These are phyloP conservation scores for Goffeauzyma gilvescens DNA, from an alignment of 768 basidiomycete species.

Conservation along the genomic window DNA sequence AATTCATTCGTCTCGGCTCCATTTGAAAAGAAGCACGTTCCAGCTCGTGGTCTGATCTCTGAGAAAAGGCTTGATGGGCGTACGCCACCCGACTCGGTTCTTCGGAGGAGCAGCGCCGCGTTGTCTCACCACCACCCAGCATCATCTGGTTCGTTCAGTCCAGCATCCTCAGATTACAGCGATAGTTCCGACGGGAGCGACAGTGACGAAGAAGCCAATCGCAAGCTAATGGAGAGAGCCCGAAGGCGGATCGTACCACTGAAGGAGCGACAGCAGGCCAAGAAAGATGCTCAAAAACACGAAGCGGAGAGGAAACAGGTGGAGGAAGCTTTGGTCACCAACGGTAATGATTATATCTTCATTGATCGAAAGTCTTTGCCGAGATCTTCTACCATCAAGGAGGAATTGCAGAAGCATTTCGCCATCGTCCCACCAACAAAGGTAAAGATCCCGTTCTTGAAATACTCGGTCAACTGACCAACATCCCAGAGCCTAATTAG, in stretches of 20 bases:
- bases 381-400: background rate
- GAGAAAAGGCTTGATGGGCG: no score
- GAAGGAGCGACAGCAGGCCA: background rate
- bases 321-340: conserved; percentile 11
- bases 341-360: conserved; percentile 20
- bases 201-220: background rate
- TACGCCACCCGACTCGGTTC: background rate
- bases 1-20: conserved; percentile 3
- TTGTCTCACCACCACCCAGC: background rate
- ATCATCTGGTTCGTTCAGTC: conserved; percentile 3
- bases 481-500: no score
- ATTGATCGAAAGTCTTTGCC: conserved; percentile 16
- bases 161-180: background rate
- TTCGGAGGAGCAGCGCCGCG: background rate
- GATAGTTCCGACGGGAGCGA: background rate
- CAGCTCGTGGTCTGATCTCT: no score
- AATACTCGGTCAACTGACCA: no score
- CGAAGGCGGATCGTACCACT: background rate
- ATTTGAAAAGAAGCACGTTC: background rate
- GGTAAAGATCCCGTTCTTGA: no score
- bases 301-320: background rate
- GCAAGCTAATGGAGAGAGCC: background rate
- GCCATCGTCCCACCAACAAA: no score
- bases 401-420: no score
- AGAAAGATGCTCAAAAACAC: background rate